These are phyloP conservation scores for Eragrostis curvula DNA, from an alignment of 176 grass and related monocot genomes.

Conservation along the genomic window DNA sequence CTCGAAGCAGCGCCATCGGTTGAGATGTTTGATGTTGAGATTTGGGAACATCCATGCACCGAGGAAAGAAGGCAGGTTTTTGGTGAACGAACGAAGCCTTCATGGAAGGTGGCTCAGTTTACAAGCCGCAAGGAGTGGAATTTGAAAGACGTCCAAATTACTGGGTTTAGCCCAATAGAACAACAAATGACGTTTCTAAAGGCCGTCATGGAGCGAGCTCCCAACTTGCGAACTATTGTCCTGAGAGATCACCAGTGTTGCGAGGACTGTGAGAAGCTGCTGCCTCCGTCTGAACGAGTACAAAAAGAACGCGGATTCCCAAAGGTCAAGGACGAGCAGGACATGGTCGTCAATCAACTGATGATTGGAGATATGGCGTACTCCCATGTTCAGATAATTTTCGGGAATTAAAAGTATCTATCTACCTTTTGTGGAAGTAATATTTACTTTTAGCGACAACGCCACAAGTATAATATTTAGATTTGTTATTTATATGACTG, in stretches of 20 bases:
- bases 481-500: background rate
- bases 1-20: constrained; percentile 31
- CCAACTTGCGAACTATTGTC: background rate
- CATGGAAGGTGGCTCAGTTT: background rate
- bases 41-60: background rate
- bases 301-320: background rate
- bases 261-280: background rate
- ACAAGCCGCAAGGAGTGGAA: background rate
- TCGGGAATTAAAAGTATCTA: background rate
- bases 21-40: constrained; percentile 13
- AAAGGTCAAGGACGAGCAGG: background rate
- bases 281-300: background rate
- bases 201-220: constrained; percentile 7
- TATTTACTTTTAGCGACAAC: too few relatives aligned
- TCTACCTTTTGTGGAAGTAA: too few relatives aligned
- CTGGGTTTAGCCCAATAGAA: constrained; percentile 7
- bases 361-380: background rate
- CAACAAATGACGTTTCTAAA: constrained; percentile 21
- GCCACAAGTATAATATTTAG: too few relatives aligned
- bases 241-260: background rate
- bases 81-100: background rate
- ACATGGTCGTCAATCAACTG: background rate
- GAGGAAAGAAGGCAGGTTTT: background rate
- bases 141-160: background rate
- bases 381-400: background rate